Base-by-base conservation (phyloP, 2,329 filamentous ascomycete genomes). In the Leptosphaerulina australis region DNA sequence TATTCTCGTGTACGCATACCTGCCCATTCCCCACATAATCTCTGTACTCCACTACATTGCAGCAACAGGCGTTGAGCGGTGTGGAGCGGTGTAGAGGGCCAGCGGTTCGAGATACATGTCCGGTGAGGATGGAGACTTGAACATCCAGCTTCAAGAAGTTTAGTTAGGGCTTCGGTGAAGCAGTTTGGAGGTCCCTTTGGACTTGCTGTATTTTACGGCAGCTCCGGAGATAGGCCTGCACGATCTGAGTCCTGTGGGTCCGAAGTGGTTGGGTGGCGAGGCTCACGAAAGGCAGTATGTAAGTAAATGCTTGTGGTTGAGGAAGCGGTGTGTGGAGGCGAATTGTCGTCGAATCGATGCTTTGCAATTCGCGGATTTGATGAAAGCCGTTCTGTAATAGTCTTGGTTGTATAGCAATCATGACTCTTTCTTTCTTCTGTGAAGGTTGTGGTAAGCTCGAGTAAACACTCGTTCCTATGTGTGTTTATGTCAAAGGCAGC, bases 381-480 rank as follows among this genome's bases (percentile, higher is more conserved):
- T n/a, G 18, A 10, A 20, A 31, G 25, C 28, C 12, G n/a, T 8
- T 25, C 8, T 25, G 12, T 25, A n/a, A n/a, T 5, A 26, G n/a
- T 6, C n/a, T 30, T 31, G 14, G 21, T 20, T n/a, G 14, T 17
- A 17, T 6, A 18, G 17, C 12, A 8, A 4, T 4, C 11, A 37
- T 10, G 6, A 14, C 20, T 6, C 17, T 12, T 3, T 25, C 20
- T 21, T 21, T 26, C 6, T 15, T 17, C n/a, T 17, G 24, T 18
- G 17, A 25, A 18, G 8, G 14, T 5, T 34, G 2, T 17, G 21
- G 20, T 24, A 10, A 26, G 33, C 31, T 20, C 15, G n/a, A 44
- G 25, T 20, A 37, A 51, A 51, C 41, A 46, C 25, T 46, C 43
- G 48, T 51, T 51, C 48, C 46, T 43, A 51, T 37, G 48, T 51